Base-by-base conservation (phyloP, 225 moss, liverwort and hornwort species). In the Polytrichum formosum region DNA sequence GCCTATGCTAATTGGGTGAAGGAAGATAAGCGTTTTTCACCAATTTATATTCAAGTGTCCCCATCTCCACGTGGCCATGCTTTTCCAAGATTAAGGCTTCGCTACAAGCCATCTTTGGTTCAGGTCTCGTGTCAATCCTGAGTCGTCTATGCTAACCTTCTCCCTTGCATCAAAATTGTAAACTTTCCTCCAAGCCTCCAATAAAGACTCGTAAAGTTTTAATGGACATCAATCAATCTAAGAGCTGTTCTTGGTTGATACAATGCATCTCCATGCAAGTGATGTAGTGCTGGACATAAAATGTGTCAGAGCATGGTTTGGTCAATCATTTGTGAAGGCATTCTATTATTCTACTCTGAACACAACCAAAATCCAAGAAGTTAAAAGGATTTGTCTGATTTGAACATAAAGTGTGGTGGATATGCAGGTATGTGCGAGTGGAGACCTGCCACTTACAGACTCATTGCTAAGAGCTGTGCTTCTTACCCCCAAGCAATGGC, bases 1-100 rank as follows among this genome's bases (percentile, higher is more conserved):
- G 84, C 81, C 8, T 98, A 98, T 82, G 91, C 91, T 26, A 73
- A 89, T 56, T 98, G 98, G 98, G 91, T 94, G 74, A 91, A 91
- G 72, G 78, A 78, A 69, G 90, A 98, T 68, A 72, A 85, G 21
- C 85, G 94, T 59, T 98, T 98, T 71, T 75, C 90, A 55, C 80
- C 84, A 5, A 75, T 85, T 26, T 90, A 91, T 61, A 77, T 94
- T 28, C 98, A 98, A 87, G 81, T 88, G 58, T 91, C 94, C 26
- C 94, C 90, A 68, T 94, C 94, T 71, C 84, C 85, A 20, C 81
- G 83, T 31, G 94, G 94, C 64, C 98, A 98, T 80, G 90, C 91
- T 37, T 98, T 98, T 82, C 98, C 98, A 29, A 84, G 98, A 69
- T 69, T 98, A 7, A 88, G 85, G 78, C 94, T 98, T 78, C 90